phyloP scores from a whole-genome alignment of 805 yeast genomes.

The Cephaloascus fragrans region DNA sequence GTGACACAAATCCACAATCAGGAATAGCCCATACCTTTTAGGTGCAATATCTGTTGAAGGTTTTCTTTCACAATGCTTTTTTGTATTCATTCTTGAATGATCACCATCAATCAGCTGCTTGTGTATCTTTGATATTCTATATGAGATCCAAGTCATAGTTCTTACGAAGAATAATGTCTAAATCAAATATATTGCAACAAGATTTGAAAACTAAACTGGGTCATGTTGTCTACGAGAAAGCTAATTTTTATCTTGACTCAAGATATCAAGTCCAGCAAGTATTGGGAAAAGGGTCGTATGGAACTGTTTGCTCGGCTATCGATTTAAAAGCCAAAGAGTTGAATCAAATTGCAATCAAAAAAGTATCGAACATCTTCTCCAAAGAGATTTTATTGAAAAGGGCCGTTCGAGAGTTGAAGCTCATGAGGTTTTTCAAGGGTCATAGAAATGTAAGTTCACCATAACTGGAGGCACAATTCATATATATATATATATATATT shows the following conservation, averaged over 20 bases:
- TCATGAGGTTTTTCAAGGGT: conserved; percentile 78
- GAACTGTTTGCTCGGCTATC: conserved; percentile 70
- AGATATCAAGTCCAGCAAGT: conserved; percentile 48
- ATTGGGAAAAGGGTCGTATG: conserved; percentile 82
- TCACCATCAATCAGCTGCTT: too few relatives aligned
- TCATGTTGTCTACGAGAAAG: conserved; percentile 33
- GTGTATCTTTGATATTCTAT: too few relatives aligned
- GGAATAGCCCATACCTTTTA: too few relatives aligned
- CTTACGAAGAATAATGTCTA: too few relatives aligned
- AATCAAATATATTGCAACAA: too few relatives aligned
- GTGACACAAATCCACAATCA: too few relatives aligned
- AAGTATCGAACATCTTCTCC: conserved; percentile 60
- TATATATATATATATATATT: too few relatives aligned
- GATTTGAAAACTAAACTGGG: conserved; percentile 4
- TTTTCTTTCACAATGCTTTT: too few relatives aligned
- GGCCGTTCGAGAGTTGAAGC: conserved; percentile 74
- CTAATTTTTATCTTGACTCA: conserved; percentile 52
- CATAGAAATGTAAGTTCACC: conserved; percentile 51
- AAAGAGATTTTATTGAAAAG: conserved; percentile 62
- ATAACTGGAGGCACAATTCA: neutral
- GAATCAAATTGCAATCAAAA: conserved; percentile 64
- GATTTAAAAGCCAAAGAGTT: conserved; percentile 33
- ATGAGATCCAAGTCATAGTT: too few relatives aligned
- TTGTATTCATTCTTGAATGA: too few relatives aligned
- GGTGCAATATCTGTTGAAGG: too few relatives aligned